phyloP scores from a whole-genome alignment of 768 basidiomycete species.

The Amylocystis lapponica region DNA sequence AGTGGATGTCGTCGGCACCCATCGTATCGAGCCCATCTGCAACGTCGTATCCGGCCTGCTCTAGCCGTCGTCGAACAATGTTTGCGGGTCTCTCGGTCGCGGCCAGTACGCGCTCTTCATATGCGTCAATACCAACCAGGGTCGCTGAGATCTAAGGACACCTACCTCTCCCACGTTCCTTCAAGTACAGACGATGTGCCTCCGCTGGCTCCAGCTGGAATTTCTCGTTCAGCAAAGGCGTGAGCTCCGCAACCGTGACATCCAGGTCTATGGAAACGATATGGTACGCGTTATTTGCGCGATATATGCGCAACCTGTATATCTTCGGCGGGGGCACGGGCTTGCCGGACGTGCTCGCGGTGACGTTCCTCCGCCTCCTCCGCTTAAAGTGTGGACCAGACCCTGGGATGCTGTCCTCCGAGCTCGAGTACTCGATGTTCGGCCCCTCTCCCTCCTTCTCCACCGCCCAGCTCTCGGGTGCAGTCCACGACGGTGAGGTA shows the following conservation, averaged over 20 bases:
- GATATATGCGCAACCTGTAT: slow-evolving; percentile 73
- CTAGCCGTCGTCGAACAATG: slow-evolving; percentile 76
- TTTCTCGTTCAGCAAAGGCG: slow-evolving; percentile 54
- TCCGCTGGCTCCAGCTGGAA: slow-evolving; percentile 47
- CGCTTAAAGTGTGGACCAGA: slow-evolving; percentile 10
- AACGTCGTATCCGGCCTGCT: slow-evolving; percentile 85
- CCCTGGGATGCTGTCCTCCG: slow-evolving; percentile 28
- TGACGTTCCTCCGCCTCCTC: slow-evolving; percentile 13
- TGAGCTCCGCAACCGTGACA: slow-evolving; percentile 66
- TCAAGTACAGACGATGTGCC: slow-evolving; percentile 65
- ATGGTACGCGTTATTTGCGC: slow-evolving; percentile 66
- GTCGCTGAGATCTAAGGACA: too few species aligned
- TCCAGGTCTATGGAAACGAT: slow-evolving; percentile 57
- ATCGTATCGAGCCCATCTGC: slow-evolving; percentile 76
- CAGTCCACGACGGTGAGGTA: slow-evolving; percentile 42
- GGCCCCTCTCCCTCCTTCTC: slow-evolving; percentile 38
- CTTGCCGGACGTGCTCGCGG: slow-evolving; percentile 3
- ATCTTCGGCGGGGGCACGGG: slow-evolving; percentile 2
- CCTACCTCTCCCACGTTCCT: slow-evolving; percentile 71
- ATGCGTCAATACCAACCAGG: too few species aligned
- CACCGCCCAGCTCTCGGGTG: slow-evolving; percentile 78
- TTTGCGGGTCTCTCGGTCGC: slow-evolving; percentile 78
- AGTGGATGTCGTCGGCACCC: slow-evolving; percentile 72
- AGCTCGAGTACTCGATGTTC: slow-evolving; percentile 34
- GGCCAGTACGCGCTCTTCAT: slow-evolving; percentile 74